Evolutionary conservation across 306 rosid species (phyloP).

Genomic region (Acacia crassicarpa): DNA sequence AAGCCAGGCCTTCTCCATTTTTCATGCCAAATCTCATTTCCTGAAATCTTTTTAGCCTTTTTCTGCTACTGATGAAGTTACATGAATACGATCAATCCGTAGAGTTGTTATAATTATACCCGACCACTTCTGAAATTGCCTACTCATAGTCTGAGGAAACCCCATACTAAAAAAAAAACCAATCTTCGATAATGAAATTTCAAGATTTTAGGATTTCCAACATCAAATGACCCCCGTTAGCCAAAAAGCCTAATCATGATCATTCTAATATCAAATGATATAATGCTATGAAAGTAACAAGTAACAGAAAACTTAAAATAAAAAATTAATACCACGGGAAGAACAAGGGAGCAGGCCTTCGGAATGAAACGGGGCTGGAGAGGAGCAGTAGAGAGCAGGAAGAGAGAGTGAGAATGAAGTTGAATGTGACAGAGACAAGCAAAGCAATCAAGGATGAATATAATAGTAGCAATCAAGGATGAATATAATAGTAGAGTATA

Average conservation of each 20-base stretch:
- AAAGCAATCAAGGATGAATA: background rate
- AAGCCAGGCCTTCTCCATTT: background rate
- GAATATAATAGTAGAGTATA: background rate
- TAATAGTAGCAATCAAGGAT: background rate
- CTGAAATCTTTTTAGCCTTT: background rate
- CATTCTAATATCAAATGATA: background rate
- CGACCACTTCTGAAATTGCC: background rate
- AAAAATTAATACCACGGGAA: background rate
- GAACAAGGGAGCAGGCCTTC: background rate
- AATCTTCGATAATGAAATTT: constrained; percentile 18
- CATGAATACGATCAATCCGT: background rate
- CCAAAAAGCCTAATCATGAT: background rate
- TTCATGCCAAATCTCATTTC: constrained; percentile 23
- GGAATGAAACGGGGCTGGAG: background rate
- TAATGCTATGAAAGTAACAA: background rate
- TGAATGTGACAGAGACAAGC: background rate
- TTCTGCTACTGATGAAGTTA: constrained; percentile 2
- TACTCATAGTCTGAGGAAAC: constrained; percentile 18
- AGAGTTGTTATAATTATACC: background rate
- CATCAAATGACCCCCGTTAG: background rate
- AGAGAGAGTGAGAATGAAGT: background rate
- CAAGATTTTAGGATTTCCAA: background rate
- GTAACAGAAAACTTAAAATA: background rate
- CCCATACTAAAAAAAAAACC: background rate
- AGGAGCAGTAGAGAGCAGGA: background rate